These are phyloP conservation scores for Cynanchum wilfordii DNA, from an alignment of 257 asterid genomes.

Conservation along the genomic window DNA sequence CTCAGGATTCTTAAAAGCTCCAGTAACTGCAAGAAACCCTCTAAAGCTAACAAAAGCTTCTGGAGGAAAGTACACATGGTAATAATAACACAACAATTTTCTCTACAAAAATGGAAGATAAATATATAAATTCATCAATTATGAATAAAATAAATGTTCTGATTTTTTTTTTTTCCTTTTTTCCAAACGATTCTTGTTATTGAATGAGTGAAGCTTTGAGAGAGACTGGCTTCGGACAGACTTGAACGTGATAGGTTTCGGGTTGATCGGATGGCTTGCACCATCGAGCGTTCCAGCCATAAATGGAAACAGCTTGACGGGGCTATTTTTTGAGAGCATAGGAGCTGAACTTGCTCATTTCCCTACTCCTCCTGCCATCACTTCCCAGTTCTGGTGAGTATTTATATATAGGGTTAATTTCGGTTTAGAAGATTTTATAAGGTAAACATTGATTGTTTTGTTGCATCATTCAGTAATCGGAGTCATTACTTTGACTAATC, in stretches of 20 bases:
- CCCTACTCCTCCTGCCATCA: constrained; percentile 76
- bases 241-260: constrained; percentile 89
- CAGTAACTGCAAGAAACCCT: constrained; percentile 63
- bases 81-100: constrained; percentile 1
- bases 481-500: too few relatives aligned
- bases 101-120: not conserved
- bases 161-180: not conserved
- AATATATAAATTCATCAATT: not conserved
- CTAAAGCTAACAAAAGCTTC: constrained; percentile 58
- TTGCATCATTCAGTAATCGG: too few relatives aligned
- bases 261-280: constrained; percentile 89
- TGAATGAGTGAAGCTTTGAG: constrained; percentile 45
- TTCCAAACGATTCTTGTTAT: not conserved
- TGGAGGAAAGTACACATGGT: constrained; percentile 76
- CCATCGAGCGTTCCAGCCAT: constrained; percentile 87
- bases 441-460: too few relatives aligned
- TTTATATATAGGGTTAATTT: not conserved
- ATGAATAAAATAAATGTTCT: not conserved
- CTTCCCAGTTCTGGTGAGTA: constrained; percentile 70
- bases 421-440: too few relatives aligned
- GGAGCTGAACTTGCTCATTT: constrained; percentile 81
- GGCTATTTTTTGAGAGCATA: constrained; percentile 88
- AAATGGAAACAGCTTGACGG: constrained; percentile 74
- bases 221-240: constrained; percentile 85
- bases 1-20: constrained; percentile 52